Conservation (phyloP, 2,329 filamentous ascomycete genomes). For the Cytospora piceae region DNA sequence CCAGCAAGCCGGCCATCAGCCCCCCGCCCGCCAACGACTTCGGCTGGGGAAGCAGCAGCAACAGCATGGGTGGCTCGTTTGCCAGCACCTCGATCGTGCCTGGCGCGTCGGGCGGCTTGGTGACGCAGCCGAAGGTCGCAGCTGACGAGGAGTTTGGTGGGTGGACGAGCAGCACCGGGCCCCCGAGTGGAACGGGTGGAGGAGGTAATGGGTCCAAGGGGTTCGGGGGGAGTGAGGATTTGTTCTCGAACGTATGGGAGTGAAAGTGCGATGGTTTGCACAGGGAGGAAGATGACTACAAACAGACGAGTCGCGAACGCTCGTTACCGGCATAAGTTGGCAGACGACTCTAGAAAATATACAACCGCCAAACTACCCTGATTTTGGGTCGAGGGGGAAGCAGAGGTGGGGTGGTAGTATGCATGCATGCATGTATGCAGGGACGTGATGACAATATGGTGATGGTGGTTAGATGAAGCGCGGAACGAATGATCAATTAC, state of each 20-base stretch:
- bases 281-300: not conserved
- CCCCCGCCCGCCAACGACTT: constrained; percentile 57
- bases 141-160: constrained; percentile 96
- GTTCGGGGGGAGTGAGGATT: constrained; percentile 74
- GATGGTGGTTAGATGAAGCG: constrained; percentile 23
- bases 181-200: constrained; percentile 41
- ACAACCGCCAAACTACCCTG: not conserved
- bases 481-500: constrained; percentile 17
- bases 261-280: constrained; percentile 43
- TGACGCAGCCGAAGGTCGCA: constrained; percentile 68
- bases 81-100: constrained; percentile 64
- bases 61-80: constrained; percentile 46
- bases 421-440: not conserved
- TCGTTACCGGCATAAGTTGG: not conserved
- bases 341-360: not conserved
- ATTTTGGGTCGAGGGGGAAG: not conserved
- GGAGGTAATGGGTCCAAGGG: constrained; percentile 39
- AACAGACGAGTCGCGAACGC: not conserved
- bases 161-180: constrained; percentile 76
- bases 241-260: constrained; percentile 97
- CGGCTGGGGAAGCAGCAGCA: constrained; percentile 52
- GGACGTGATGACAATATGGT: not conserved
- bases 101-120: constrained; percentile 68
- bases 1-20: constrained; percentile 53
- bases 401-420: not conserved